phyloP scores from a whole-genome alignment of 2,329 filamentous ascomycete genomes.

The Phoma sp. region DNA sequence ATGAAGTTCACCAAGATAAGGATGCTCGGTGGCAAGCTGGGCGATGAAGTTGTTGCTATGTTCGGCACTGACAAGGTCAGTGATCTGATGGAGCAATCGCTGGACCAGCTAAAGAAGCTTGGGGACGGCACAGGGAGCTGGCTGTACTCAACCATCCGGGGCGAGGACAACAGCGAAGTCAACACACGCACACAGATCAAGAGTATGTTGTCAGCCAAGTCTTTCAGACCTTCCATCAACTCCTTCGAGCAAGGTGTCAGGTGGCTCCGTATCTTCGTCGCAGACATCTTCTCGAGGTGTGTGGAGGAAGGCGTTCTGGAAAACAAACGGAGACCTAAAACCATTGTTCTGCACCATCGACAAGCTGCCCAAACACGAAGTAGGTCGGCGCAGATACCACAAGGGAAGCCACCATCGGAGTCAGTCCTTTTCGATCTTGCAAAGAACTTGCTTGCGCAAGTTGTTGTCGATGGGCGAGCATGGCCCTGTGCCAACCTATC shows the following conservation, averaged over 20 bases:
- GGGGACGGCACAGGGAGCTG: slow-evolving; percentile 85
- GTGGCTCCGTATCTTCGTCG: slow-evolving; percentile 90
- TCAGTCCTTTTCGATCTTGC: slow-evolving; percentile 74
- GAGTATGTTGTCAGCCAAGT: slow-evolving; percentile 96
- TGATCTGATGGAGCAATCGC: slow-evolving; percentile 73
- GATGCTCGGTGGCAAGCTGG: slow-evolving; percentile 56
- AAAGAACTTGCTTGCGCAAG: slow-evolving; percentile 76
- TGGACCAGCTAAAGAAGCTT: slow-evolving; percentile 78
- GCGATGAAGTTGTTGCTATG: slow-evolving; percentile 79
- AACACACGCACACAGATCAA: slow-evolving; percentile 93
- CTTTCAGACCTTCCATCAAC: slow-evolving; percentile 84
- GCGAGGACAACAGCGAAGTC: slow-evolving; percentile 85
- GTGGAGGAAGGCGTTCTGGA: slow-evolving; percentile 90
- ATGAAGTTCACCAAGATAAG: slow-evolving; percentile 76
- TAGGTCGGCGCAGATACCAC: slow-evolving; percentile 76
- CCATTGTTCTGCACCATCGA: slow-evolving; percentile 82
- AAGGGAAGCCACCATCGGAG: slow-evolving; percentile 76
- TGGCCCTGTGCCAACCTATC: slow-evolving; percentile 95
- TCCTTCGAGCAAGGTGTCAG: slow-evolving; percentile 76
- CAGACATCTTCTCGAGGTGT: slow-evolving; percentile 87
- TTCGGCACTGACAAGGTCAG: slow-evolving; percentile 82
- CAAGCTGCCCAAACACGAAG: slow-evolving; percentile 76
- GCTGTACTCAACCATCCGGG: slow-evolving; percentile 84
- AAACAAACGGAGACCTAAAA: slow-evolving; percentile 83
- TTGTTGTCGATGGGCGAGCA: slow-evolving; percentile 75